These are phyloP conservation scores for Boletus pseudo-olivaceus DNA, from an alignment of 768 basidiomycete genomes.

Conservation along the genomic window DNA sequence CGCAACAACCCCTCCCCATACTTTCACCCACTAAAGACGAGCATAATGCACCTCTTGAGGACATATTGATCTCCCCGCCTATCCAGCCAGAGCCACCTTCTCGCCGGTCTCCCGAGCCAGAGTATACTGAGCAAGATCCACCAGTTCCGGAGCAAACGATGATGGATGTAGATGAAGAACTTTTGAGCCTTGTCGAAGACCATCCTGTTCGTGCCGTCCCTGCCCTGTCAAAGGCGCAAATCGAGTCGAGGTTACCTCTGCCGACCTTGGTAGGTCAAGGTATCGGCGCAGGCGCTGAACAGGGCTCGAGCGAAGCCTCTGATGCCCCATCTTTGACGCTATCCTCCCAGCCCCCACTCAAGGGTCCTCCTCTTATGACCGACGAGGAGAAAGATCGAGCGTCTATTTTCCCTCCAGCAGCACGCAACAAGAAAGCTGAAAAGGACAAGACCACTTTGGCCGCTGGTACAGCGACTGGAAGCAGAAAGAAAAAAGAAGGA, in stretches of 20 bases:
- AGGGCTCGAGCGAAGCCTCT: not conserved
- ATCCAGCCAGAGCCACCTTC: conserved; percentile 4
- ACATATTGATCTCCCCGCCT: not conserved
- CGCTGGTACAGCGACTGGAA: conserved; percentile 16
- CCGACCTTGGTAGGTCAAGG: not conserved
- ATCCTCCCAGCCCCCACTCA: conserved; percentile 7
- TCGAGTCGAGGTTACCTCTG: not conserved
- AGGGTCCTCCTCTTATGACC: conserved; percentile 6
- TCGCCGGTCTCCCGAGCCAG: conserved; percentile 9
- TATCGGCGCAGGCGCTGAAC: not conserved
- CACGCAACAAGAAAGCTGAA: conserved; percentile 24
- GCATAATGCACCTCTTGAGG: not conserved
- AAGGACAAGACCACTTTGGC: conserved; percentile 18
- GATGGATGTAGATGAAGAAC: conserved; percentile 56
- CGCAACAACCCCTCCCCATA: conserved; percentile 11
- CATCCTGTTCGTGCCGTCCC: conserved; percentile 13
- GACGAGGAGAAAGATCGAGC: conserved; percentile 39
- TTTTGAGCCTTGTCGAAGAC: conserved; percentile 68
- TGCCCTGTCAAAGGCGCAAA: not conserved
- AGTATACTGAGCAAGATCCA: conserved; percentile 2
- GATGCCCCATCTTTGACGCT: not conserved
- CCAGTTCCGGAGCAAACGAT: conserved; percentile 23
- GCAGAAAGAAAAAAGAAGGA: conserved; percentile 35
- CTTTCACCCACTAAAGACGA: conserved; percentile 4
- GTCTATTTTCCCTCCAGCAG: conserved; percentile 57